Conservation (phyloP, 2,329 filamentous ascomycete species). For the Calonectria hongkongensis region DNA sequence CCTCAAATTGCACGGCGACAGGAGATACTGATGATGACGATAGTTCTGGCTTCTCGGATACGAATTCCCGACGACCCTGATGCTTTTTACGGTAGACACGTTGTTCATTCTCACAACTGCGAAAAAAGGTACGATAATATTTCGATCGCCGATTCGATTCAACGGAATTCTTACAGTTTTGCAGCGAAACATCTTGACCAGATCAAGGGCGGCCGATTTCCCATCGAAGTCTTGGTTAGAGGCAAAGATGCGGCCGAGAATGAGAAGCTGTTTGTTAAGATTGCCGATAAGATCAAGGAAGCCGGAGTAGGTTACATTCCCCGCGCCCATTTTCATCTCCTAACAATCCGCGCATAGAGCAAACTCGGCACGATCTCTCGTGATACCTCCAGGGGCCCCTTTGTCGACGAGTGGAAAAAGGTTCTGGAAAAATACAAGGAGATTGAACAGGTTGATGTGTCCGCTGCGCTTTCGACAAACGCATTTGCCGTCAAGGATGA, state of each 20-base stretch:
- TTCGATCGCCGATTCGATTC: neutral
- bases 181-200: constrained; percentile 93
- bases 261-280: constrained; percentile 90
- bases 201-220: constrained; percentile 92
- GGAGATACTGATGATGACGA: constrained; percentile 47
- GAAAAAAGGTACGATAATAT: constrained; percentile 86
- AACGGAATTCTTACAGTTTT: constrained; percentile 57
- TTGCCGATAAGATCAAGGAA: constrained; percentile 89
- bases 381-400: constrained; percentile 89
- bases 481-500: constrained; percentile 97
- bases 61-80: constrained; percentile 96
- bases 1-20: constrained; percentile 22
- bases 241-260: constrained; percentile 95
- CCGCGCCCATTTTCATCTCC: constrained; percentile 30
- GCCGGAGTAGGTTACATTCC: constrained; percentile 80
- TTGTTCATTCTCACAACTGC: constrained; percentile 96
- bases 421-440: constrained; percentile 88
- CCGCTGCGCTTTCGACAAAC: constrained; percentile 85
- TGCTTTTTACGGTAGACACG: constrained; percentile 91
- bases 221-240: constrained; percentile 92
- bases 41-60: constrained; percentile 99
- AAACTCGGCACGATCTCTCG: constrained; percentile 93
- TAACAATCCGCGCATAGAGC: constrained; percentile 72
- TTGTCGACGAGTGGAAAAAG: constrained; percentile 97
- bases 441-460: constrained; percentile 90